These are phyloP conservation scores for Lumnitzera littorea DNA, from an alignment of 345 rosid species.

Conservation along the genomic window DNA sequence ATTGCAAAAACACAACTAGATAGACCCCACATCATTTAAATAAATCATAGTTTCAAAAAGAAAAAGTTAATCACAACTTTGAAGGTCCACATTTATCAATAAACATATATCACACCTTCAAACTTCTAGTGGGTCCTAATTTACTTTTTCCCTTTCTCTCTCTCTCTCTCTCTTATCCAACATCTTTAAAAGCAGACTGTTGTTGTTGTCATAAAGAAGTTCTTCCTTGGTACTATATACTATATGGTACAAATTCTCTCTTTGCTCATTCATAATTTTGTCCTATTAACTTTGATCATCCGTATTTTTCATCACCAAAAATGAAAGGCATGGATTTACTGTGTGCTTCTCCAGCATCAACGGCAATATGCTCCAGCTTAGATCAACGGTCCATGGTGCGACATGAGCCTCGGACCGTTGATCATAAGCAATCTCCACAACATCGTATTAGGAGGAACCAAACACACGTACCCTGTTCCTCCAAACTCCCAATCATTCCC, in stretches of 20 bases:
- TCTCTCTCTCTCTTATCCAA: background rate
- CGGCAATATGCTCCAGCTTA: constrained; percentile 55
- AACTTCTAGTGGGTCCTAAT: constrained; percentile 19
- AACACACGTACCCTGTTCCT: constrained; percentile 35
- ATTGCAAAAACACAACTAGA: constrained; percentile 11
- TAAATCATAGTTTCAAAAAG: constrained; percentile 3
- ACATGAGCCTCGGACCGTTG: constrained; percentile 24
- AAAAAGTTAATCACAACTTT: constrained; percentile 19
- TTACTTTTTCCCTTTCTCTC: background rate
- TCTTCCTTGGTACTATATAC: background rate
- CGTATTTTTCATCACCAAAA: background rate
- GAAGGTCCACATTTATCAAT: constrained; percentile 26
- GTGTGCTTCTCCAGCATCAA: constrained; percentile 79
- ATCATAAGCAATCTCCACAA: constrained; percentile 2
- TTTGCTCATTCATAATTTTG: background rate
- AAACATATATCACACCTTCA: constrained; percentile 5
- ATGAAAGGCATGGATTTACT: constrained; percentile 70
- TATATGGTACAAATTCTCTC: background rate
- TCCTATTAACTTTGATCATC: background rate
- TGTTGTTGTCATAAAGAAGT: constrained; percentile 7
- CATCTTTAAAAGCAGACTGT: constrained; percentile 17
- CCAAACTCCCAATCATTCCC: constrained; percentile 36
- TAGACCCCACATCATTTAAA: constrained; percentile 8
- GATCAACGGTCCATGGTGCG: constrained; percentile 42
- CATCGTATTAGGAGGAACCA: constrained; percentile 11